A percentile compares a stretch with the other conserved stretches of the same genome.
These are phyloP conservation scores for Urostyla sp. DNA, from an alignment of 73 alveolate genomes.

Conservation along the genomic window DNA sequence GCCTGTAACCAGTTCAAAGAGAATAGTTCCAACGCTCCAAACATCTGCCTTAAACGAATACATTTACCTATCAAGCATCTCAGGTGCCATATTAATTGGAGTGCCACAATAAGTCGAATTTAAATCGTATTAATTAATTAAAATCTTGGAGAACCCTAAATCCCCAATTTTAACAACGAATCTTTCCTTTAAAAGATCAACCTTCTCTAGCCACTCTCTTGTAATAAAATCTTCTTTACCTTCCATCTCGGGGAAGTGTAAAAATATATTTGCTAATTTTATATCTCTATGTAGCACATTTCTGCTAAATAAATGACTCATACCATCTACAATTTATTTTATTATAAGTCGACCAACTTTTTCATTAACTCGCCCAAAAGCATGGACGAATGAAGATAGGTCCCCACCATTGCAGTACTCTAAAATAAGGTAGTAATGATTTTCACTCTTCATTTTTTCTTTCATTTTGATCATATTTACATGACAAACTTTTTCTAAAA, in stretches of 20 bases:
- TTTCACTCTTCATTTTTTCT: conserved; percentile 3
- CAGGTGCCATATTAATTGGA: conserved; percentile 67
- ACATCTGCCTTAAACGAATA: conserved; percentile 58
- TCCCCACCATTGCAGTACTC: conserved; percentile 93
- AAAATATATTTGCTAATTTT: conserved; percentile 72
- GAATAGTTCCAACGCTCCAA: conserved; percentile 68
- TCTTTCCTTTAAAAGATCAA: not conserved
- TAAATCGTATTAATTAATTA: not conserved
- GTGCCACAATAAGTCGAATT: conserved; percentile 54
- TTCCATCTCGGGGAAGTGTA: conserved; percentile 70
- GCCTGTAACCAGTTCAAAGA: conserved; percentile 62
- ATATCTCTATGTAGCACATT: conserved; percentile 75
- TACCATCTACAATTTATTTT: conserved; percentile 15
- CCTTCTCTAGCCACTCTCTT: conserved; percentile 4
- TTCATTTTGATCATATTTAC: not conserved
- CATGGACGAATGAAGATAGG: conserved; percentile 58
- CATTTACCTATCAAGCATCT: conserved; percentile 31
- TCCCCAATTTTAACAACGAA: conserved; percentile 40
- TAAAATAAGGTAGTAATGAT: conserved; percentile 64
- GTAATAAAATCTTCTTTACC: conserved; percentile 64
- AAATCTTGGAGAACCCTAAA: conserved; percentile 53
- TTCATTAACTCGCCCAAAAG: not conserved
- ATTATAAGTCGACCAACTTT: conserved; percentile 18
- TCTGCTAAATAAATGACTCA: conserved; percentile 6
- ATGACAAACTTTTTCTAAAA: conserved; percentile 1